These are phyloP conservation scores for Hypoxylon fuscum DNA, from an alignment of 495 filamentous ascomycete genomes.

Conservation along the genomic window DNA sequence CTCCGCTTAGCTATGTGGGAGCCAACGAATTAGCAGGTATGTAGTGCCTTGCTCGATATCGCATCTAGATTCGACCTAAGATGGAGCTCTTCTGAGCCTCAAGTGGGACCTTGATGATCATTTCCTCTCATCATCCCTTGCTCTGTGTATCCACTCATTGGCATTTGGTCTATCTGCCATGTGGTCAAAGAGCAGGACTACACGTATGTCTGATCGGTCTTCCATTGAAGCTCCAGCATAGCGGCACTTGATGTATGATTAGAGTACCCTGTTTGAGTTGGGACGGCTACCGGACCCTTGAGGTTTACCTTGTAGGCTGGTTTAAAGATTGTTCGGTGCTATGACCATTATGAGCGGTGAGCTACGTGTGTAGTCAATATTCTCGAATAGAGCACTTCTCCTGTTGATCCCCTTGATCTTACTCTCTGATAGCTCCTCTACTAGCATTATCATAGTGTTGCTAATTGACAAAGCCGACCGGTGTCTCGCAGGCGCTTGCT, in stretches of 20 bases:
- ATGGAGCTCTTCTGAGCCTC: constrained; percentile 18
- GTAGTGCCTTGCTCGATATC: neutral
- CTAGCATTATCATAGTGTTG: constrained; percentile 11
- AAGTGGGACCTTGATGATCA: constrained; percentile 23
- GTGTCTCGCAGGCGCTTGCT: neutral
- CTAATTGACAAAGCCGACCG: neutral
- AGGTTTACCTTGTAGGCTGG: constrained; percentile 13
- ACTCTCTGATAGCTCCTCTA: neutral
- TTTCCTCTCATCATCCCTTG: neutral
- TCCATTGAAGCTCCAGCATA: neutral
- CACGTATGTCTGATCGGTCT: neutral
- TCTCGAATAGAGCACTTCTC: neutral
- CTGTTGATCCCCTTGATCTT: neutral
- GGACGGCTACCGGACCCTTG: neutral
- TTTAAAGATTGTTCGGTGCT: constrained; percentile 5
- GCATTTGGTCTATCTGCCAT: constrained; percentile 15
- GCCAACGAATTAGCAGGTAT: too few species aligned
- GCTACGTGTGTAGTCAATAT: constrained; percentile 14
- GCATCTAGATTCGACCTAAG: constrained; percentile 17
- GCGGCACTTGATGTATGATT: neutral
- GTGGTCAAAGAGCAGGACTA: constrained; percentile 7
- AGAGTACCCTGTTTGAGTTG: neutral
- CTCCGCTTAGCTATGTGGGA: too few species aligned
- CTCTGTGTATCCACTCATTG: constrained; percentile 11
- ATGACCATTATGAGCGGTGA: constrained; percentile 10